Evolutionary conservation across 768 basidiomycete species (phyloP).

Genomic region (Trametes sanguinea): DNA sequence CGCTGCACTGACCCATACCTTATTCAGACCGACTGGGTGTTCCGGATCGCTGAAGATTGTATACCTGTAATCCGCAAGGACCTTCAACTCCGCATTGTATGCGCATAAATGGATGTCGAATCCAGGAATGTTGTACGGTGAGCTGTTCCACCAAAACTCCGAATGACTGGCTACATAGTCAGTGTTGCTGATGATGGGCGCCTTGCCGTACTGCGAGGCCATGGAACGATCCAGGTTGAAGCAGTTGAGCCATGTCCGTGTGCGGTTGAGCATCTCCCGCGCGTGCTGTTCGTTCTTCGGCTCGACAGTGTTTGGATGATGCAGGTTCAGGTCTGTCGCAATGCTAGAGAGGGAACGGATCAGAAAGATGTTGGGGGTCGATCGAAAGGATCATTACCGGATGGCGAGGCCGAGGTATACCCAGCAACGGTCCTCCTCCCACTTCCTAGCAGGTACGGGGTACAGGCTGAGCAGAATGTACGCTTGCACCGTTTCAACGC

Average conservation of each 20-base stretch:
- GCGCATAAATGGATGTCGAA: slow-evolving; percentile 82
- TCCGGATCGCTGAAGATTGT: slow-evolving; percentile 73
- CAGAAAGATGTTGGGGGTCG: background rate
- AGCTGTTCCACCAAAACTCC: slow-evolving; percentile 69
- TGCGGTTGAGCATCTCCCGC: slow-evolving; percentile 86
- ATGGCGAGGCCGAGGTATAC: slow-evolving; percentile 88
- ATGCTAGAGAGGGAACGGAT: slow-evolving; percentile 50
- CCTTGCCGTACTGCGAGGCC: slow-evolving; percentile 86
- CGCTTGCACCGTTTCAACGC: slow-evolving; percentile 82
- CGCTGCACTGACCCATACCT: slow-evolving; percentile 40
- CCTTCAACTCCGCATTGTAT: slow-evolving; percentile 73
- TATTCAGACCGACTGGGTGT: slow-evolving; percentile 76
- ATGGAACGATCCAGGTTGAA: slow-evolving; percentile 90
- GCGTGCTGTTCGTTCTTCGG: slow-evolving; percentile 80
- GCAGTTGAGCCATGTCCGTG: slow-evolving; percentile 88
- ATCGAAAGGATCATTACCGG: slow-evolving; percentile 44
- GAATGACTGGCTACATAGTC: slow-evolving; percentile 78
- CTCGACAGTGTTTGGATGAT: slow-evolving; percentile 66
- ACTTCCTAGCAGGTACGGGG: slow-evolving; percentile 70
- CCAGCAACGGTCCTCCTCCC: slow-evolving; percentile 92
- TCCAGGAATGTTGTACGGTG: slow-evolving; percentile 64
- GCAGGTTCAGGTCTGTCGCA: slow-evolving; percentile 88
- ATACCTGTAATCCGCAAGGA: slow-evolving; percentile 59
- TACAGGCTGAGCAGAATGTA: slow-evolving; percentile 81
- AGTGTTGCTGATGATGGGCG: slow-evolving; percentile 71